Base-by-base conservation (phyloP, 176 grass and related monocot species). In the Oryza longistaminata region DNA sequence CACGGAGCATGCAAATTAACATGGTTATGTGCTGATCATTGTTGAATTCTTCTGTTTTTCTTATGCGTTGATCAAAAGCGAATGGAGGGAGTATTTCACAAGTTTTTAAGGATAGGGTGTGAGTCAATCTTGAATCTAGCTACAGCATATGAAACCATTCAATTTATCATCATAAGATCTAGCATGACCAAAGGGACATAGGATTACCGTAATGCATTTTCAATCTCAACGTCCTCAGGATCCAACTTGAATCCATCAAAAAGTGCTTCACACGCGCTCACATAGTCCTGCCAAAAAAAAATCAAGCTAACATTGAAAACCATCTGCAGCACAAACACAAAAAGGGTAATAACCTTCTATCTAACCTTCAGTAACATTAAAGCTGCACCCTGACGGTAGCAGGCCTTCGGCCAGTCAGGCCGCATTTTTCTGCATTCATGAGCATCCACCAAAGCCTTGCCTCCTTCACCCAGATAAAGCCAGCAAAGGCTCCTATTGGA, bases 391-490 rank as follows among this genome's bases (percentile, higher is more conserved):
- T 85, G 34, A 74, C 74, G 27, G 52, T 78, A 85, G 65, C 40
- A 70, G 49, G 65, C 83, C 82, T 90, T 87, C 21, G 84, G 68
- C 85, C 90, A 88, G 8, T 81, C 71, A 60, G 82, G 81, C 39
- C 61, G 68, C 21, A 40, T 67, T 9, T 70, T 87, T 72, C 25
- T 81, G 42, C 85, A 83, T 72, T 76, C 71, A 65, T 72, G 27
- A 46, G 81, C 85, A 73, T 91, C 90, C 25, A 64, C 12, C 50
- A 85, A 71, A 14, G 29, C 62, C 33, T 74, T 65, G 15, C 7
- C 66, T 22, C 64, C 81, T 21, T 72, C 31, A 7, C 84, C 83
- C 48, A 75, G 22, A 21, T 69, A 31, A 45, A 88, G 77, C 48
- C 48, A 50, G 48, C 48, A 50, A 50, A 50, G 48, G 48, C 48